Evolutionary conservation across 495 filamentous ascomycete species (phyloP).

Genomic region (Cercophora scortea): DNA sequence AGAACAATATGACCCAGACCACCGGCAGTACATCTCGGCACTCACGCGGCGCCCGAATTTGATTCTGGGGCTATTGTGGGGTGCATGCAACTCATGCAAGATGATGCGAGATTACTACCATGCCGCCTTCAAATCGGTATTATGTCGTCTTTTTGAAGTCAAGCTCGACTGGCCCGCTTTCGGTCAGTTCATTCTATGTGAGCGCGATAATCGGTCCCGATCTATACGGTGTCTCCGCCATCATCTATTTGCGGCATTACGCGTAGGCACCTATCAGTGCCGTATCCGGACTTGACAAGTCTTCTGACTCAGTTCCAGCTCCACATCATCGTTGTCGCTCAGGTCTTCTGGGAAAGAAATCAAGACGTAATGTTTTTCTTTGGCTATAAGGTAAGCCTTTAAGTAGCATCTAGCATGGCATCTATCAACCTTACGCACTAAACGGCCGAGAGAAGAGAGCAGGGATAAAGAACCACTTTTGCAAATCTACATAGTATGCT

Average conservation of each 20-base stretch:
- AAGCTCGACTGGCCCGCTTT: not conserved
- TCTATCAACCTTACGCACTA: not conserved
- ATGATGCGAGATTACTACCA: not conserved
- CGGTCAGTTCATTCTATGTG: not conserved
- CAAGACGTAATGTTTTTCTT: too few species aligned
- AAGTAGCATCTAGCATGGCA: not conserved
- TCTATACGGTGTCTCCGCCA: not conserved
- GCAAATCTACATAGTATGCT: not conserved
- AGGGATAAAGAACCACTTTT: not conserved
- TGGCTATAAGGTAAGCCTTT: not conserved
- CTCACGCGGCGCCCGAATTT: not conserved
- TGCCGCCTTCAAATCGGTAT: not conserved
- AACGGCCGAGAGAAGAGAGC: too few species aligned
- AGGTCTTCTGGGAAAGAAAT: too few species aligned
- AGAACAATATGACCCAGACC: conserved; percentile 3
- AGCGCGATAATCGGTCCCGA: not conserved
- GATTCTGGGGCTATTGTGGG: conserved; percentile 4
- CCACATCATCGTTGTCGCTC: not conserved
- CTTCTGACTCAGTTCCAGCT: not conserved
- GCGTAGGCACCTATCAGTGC: too few species aligned
- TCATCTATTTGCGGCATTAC: not conserved
- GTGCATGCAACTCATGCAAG: conserved; percentile 6
- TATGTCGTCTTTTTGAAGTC: not conserved
- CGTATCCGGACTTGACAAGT: too few species aligned
- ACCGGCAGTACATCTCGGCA: conserved; percentile 6